Percentiles rank a stretch among this genome's conserved stretches.
Evolutionary conservation across 257 asterid genomes (phyloP).

Genomic region (Petrea volubilis): DNA sequence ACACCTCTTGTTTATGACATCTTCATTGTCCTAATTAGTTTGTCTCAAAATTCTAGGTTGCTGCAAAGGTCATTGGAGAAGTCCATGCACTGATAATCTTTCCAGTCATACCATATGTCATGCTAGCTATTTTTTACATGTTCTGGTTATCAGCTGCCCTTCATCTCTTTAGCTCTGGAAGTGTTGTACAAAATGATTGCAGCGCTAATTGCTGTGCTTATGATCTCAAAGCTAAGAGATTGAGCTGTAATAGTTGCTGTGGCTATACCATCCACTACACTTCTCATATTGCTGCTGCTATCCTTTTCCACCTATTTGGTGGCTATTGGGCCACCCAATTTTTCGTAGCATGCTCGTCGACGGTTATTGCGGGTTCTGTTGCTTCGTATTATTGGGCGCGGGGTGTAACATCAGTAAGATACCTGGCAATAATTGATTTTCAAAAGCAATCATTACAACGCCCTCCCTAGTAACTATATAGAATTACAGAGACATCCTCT

Average conservation of each 20-base stretch:
- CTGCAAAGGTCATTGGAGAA: constrained; percentile 99
- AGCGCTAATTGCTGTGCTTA: constrained; percentile 90
- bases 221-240: constrained; percentile 71
- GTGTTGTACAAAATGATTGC: constrained; percentile 74
- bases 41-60: constrained; percentile 59
- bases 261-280: constrained; percentile 82
- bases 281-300: constrained; percentile 76
- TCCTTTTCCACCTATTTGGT: constrained; percentile 91
- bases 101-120: constrained; percentile 78
- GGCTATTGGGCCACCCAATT: constrained; percentile 96
- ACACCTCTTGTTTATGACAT: constrained; percentile 4
- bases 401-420: constrained; percentile 77
- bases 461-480: no score
- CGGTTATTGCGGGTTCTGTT: constrained; percentile 91
- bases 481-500: no score
- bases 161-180: constrained; percentile 92
- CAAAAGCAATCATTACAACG: background rate
- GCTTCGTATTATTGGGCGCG: constrained; percentile 98
- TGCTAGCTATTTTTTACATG: constrained; percentile 83
- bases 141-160: constrained; percentile 95
- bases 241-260: constrained; percentile 91
- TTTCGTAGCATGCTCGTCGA: constrained; percentile 73
- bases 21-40: constrained; percentile 2
- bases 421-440: background rate
- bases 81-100: constrained; percentile 84